These are phyloP conservation scores for Spergularia bocconei DNA, from an alignment of 148 eudicot genomes.

Conservation along the genomic window DNA sequence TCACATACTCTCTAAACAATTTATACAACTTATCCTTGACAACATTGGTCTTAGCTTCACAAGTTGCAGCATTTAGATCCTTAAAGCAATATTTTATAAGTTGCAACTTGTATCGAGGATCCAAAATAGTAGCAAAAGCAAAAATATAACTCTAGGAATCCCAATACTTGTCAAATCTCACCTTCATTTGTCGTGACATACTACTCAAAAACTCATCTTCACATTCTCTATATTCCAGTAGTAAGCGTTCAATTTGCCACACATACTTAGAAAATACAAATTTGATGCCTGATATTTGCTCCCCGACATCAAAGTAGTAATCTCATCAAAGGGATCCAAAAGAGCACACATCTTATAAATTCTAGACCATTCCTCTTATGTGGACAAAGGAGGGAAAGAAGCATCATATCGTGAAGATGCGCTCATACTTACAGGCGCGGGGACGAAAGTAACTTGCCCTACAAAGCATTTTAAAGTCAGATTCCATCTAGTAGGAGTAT, in stretches of 20 bases:
- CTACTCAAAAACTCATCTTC: neutral
- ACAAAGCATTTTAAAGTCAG: neutral
- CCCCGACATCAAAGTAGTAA: neutral
- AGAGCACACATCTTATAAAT: neutral
- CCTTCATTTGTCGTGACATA: neutral
- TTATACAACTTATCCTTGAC: too few relatives aligned
- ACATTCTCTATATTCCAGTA: neutral
- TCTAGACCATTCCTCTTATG: neutral
- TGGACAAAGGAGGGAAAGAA: neutral
- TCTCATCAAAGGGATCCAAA: conserved; percentile 11
- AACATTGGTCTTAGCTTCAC: too few relatives aligned
- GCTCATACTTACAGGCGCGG: neutral
- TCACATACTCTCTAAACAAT: too few relatives aligned
- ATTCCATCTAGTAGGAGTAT: neutral
- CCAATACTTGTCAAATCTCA: too few relatives aligned
- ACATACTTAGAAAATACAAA: conserved; percentile 8
- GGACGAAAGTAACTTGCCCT: neutral
- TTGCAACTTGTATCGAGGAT: too few relatives aligned
- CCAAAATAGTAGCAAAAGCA: too few relatives aligned
- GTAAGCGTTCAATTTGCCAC: neutral
- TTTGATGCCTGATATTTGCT: neutral
- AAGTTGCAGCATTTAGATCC: too few relatives aligned
- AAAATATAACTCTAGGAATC: too few relatives aligned
- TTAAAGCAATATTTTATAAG: too few relatives aligned
- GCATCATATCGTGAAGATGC: too few relatives aligned